These are phyloP conservation scores for Mycena belliarum DNA, from an alignment of 768 basidiomycete species.

Conservation along the genomic window DNA sequence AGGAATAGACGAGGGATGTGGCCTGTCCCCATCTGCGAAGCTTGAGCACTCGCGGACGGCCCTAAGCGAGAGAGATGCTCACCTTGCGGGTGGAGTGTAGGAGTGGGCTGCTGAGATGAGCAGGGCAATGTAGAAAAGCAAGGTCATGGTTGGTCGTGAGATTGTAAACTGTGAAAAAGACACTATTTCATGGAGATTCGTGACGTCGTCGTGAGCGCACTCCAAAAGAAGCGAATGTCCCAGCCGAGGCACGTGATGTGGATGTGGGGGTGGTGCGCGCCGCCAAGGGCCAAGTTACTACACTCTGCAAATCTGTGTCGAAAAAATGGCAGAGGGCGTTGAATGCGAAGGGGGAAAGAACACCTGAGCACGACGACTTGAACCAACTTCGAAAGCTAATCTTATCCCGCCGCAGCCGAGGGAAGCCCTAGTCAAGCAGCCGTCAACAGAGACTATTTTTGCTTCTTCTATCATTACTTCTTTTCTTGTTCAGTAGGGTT, in stretches of 20 bases:
- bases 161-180: background rate
- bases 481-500: too few species aligned
- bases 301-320: too few species aligned
- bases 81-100: constrained; percentile 19
- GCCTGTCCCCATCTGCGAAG: constrained; percentile 82
- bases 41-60: background rate
- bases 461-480: too few species aligned
- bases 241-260: background rate
- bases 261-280: background rate
- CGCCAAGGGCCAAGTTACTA: too few species aligned
- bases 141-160: constrained; percentile 20
- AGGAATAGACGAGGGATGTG: constrained; percentile 53
- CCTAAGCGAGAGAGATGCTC: background rate
- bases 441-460: too few species aligned
- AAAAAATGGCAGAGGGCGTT: too few species aligned
- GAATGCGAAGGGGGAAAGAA: too few species aligned
- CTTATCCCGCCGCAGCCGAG: too few species aligned
- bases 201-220: constrained; percentile 18
- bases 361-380: too few species aligned
- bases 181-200: constrained; percentile 17
- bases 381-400: too few species aligned
- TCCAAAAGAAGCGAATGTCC: background rate
- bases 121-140: constrained; percentile 18
- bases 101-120: constrained; percentile 21
- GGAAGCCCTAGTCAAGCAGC: too few species aligned